Evolutionary conservation across 345 rosid genomes (phyloP).

Genomic region (Tarenaya hassleriana): DNA sequence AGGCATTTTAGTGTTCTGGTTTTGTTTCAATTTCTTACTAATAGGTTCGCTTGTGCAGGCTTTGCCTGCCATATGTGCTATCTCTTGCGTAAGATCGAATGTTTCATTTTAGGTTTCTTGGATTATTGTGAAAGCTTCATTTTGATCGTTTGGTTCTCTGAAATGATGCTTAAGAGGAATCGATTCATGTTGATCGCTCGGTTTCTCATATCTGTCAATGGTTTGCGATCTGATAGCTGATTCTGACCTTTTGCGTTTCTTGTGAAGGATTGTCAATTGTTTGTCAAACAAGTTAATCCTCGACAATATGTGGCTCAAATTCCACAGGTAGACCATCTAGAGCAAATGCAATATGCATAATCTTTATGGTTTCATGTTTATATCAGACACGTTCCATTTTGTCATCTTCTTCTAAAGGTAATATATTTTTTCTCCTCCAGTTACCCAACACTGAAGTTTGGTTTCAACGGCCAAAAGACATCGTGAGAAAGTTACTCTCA

Average conservation of each 20-base stretch:
- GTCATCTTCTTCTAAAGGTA: background rate
- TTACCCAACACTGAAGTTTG: conserved; percentile 82
- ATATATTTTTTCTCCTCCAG: conserved; percentile 33
- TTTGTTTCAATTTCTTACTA: conserved; percentile 5
- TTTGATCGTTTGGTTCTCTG: conserved; percentile 2
- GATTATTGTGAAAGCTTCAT: background rate
- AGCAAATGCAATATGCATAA: background rate
- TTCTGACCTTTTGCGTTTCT: conserved; percentile 17
- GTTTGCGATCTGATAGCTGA: conserved; percentile 8
- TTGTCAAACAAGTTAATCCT: conserved; percentile 82
- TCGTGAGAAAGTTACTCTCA: conserved; percentile 71
- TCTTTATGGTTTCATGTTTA: background rate
- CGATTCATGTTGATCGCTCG: background rate
- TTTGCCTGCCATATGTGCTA: background rate
- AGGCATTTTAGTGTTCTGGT: background rate
- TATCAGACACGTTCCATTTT: background rate
- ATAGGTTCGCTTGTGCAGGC: background rate
- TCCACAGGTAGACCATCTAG: conserved; percentile 50
- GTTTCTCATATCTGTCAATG: background rate
- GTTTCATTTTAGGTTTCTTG: background rate
- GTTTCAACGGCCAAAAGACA: conserved; percentile 95
- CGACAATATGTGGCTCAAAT: conserved; percentile 88
- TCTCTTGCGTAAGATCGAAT: background rate
- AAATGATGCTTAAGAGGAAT: background rate
- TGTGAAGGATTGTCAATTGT: conserved; percentile 74